Evolutionary conservation across 805 yeast species (phyloP), one percentile per base, ranked within the genome.

Genomic region (Jamesozyma spencerorum): DNA sequence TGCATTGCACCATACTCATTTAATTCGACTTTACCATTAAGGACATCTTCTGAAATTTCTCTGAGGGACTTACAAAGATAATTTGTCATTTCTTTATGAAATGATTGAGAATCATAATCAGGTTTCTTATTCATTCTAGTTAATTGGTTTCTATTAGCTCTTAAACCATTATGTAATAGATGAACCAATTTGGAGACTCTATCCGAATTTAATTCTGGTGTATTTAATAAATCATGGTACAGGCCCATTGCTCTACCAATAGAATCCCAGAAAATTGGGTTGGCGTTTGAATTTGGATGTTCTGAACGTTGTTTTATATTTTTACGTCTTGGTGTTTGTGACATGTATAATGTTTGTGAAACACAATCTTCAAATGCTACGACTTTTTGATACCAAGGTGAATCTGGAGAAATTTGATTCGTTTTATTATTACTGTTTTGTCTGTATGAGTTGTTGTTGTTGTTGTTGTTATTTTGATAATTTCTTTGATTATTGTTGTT

Each of bases 61-160:
- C 77, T 66, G 34, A 75, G 56, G 2, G 79, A 72, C 39, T 65
- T 62, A 41, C 74, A 68, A 29, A 76, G 60, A 45, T 69, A 66
- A 36, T 64, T 64, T 42, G 72, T 74, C 64, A 73, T 72, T 48
- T 74, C 75, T 38, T 68, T 71, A 44, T 67, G 71, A 56, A 74
- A 73, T 11, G 79, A 75, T 43, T 72, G 73, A 20, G 76, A 71
- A 45, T 76, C 81, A 48, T 74, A 72, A 54, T 76, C 81, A 12
- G 79, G 73, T 49, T 76, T 76, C 55, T 74, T 74, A 44, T 73
- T 68, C 58, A 75, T 62, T 51, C 75, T 70, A 5, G 77, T 68
- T 39, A 74, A 58, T 51, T 75, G 78, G 33, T 68, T 60, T 54
- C 80, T 68, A 51, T 74, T 75, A 20, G 74, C 74, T 51, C 79